Conservation (phyloP, 306 rosid species). For the Inga oerstediana region DNA sequence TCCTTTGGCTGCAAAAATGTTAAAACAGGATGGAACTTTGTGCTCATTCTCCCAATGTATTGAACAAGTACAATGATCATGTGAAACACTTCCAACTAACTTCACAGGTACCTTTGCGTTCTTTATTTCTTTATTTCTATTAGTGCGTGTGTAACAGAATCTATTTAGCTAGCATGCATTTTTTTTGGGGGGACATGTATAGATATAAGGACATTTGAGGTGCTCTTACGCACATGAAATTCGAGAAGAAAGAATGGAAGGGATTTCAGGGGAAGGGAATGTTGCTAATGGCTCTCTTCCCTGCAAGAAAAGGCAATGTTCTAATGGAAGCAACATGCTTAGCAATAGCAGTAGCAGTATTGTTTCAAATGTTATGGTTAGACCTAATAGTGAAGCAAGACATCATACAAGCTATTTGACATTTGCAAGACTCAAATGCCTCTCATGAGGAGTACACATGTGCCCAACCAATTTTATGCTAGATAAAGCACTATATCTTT, state of each 20-base stretch:
- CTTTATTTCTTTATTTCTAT: not conserved
- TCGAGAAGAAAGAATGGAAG: constrained; percentile 57
- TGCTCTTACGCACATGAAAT: constrained; percentile 78
- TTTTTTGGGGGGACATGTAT: constrained; percentile 16
- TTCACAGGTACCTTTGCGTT: constrained; percentile 67
- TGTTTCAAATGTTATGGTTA: constrained; percentile 61
- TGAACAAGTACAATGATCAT: constrained; percentile 77
- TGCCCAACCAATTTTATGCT: not conserved
- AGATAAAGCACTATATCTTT: no score
- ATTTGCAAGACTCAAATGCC: constrained; percentile 76
- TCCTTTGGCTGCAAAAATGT: constrained; percentile 74
- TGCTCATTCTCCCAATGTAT: constrained; percentile 81
- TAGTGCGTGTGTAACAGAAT: not conserved
- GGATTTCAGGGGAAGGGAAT: constrained; percentile 27
- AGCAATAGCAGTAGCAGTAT: constrained; percentile 17
- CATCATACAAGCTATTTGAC: constrained; percentile 95
- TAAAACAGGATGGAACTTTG: constrained; percentile 68
- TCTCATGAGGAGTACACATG: constrained; percentile 32
- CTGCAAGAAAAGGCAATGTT: constrained; percentile 65
- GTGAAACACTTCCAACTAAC: constrained; percentile 62
- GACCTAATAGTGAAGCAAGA: constrained; percentile 73
- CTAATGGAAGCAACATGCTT: constrained; percentile 52
- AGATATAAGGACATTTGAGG: constrained; percentile 92
- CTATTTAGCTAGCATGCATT: not conserved
- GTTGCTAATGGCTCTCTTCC: constrained; percentile 57